These are phyloP conservation scores for Tausonia pullulans DNA, from an alignment of 1,284 basidiomycete species.

Conservation along the genomic window DNA sequence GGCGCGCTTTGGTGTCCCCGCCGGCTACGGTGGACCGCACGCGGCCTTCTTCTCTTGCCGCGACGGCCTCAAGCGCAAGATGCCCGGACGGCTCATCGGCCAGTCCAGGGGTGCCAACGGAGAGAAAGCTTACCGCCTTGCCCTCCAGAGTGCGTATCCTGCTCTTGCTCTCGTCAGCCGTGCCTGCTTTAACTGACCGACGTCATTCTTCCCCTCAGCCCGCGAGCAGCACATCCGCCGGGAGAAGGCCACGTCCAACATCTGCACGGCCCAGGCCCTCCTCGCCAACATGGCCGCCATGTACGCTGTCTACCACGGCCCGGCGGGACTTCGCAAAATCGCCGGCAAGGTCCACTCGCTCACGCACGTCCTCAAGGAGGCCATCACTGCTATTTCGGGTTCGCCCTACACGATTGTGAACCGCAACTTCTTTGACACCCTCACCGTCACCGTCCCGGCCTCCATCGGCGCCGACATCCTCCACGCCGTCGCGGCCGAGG, in stretches of 20 bases:
- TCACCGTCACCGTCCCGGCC: slow-evolving; percentile 69
- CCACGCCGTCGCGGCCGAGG: slow-evolving; percentile 55
- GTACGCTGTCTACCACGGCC: slow-evolving; percentile 96
- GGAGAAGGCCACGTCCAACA: slow-evolving; percentile 90
- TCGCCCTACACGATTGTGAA: slow-evolving; percentile 50
- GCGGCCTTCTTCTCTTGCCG: slow-evolving; percentile 93
- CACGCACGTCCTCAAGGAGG: slow-evolving; percentile 62
- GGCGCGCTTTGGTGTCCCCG: slow-evolving; percentile 86
- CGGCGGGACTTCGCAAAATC: slow-evolving; percentile 71
- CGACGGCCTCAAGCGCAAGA: slow-evolving; percentile 88
- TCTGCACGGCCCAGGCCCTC: slow-evolving; percentile 80
- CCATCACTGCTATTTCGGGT: slow-evolving; percentile 47
- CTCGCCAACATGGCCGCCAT: slow-evolving; percentile 95
- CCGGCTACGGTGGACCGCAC: slow-evolving; percentile 83
- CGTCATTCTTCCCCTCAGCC: slow-evolving; percentile 40
- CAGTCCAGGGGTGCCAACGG: slow-evolving; percentile 75
- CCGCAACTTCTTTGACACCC: slow-evolving; percentile 76
- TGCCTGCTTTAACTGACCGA: slow-evolving; percentile 8
- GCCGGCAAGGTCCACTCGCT: slow-evolving; percentile 84
- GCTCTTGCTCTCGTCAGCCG: slow-evolving; percentile 9
- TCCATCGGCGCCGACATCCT: slow-evolving; percentile 52
- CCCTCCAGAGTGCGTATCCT: slow-evolving; percentile 70
- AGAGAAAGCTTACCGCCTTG: slow-evolving; percentile 78
- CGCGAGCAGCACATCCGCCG: slow-evolving; percentile 94
- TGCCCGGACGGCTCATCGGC: slow-evolving; percentile 91